phyloP scores from a whole-genome alignment of 805 yeast species.

The Pichia californica region DNA sequence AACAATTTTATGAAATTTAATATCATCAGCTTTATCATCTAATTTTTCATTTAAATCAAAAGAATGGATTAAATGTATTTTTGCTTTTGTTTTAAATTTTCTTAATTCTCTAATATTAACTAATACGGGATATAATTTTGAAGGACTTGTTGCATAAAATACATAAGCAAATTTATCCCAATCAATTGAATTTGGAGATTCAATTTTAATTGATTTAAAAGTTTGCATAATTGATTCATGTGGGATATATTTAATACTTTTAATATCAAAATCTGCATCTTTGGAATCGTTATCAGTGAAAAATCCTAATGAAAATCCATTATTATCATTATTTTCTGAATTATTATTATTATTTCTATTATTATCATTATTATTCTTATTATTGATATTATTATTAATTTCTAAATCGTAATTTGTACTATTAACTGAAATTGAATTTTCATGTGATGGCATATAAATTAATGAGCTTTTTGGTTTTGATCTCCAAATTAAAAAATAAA shows the following conservation, averaged over 20 bases:
- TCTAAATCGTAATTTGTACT: too few relatives aligned
- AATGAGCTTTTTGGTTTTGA: not conserved
- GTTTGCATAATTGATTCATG: constrained; percentile 16
- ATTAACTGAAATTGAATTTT: too few relatives aligned
- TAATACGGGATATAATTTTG: constrained; percentile 47
- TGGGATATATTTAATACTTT: constrained; percentile 16
- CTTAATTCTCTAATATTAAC: constrained; percentile 39
- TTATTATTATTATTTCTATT: too few relatives aligned
- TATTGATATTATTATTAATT: too few relatives aligned
- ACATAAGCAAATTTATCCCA: constrained; percentile 50
- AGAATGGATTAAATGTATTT: constrained; percentile 40
- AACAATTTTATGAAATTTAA: not conserved
- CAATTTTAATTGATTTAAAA: constrained; percentile 7
- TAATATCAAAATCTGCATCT: constrained; percentile 10
- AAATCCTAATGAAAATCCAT: too few relatives aligned
- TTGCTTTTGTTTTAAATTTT: constrained; percentile 32
- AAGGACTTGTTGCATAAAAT: constrained; percentile 49
- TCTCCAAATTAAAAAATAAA: not conserved
- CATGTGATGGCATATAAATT: not conserved
- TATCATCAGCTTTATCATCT: not conserved
- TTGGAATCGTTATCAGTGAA: not conserved
- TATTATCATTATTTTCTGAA: too few relatives aligned
- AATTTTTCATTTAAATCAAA: not conserved
- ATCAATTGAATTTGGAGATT: constrained; percentile 20
- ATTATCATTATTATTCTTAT: too few relatives aligned